Percentiles rank a stretch among this genome's conserved stretches.
Evolutionary conservation across 768 basidiomycete genomes (phyloP).

Genomic region (Pleurotus pulmonarius): DNA sequence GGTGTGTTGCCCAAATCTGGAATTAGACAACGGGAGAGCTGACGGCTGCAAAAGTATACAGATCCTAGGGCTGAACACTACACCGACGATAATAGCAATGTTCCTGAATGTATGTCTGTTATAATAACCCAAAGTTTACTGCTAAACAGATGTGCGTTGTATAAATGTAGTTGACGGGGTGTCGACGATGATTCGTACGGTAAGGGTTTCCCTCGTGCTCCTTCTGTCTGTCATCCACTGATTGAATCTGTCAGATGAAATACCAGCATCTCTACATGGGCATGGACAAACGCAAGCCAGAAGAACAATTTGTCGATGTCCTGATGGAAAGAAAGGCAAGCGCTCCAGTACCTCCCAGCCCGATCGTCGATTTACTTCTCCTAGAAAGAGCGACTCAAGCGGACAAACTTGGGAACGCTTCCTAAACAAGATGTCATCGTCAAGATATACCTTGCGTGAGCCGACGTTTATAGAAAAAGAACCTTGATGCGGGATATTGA

Average conservation of each 20-base stretch:
- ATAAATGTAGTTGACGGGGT: slow-evolving; percentile 14
- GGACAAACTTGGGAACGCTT: slow-evolving; percentile 1
- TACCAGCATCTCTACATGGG: slow-evolving; percentile 12
- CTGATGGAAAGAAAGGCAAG: slow-evolving; percentile 21
- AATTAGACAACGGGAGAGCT: background rate
- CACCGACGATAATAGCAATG: background rate
- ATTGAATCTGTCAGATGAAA: slow-evolving; percentile 13
- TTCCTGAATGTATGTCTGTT: background rate
- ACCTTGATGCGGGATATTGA: background rate
- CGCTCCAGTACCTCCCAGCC: background rate
- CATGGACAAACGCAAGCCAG: slow-evolving; percentile 12
- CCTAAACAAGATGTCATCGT: slow-evolving; percentile 7
- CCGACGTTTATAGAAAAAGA: background rate
- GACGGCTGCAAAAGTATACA: background rate
- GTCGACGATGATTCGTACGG: slow-evolving; percentile 15
- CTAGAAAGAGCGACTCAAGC: background rate
- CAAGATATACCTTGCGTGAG: slow-evolving; percentile 7
- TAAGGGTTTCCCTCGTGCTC: slow-evolving; percentile 1
- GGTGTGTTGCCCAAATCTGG: slow-evolving; percentile 8
- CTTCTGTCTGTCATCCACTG: background rate
- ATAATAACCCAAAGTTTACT: background rate
- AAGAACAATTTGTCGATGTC: slow-evolving; percentile 20
- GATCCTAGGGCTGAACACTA: slow-evolving; percentile 4
- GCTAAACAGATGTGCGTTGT: background rate
- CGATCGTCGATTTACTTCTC: background rate